Evolutionary conservation across 108 stramenopile species (phyloP).

Genomic region (Stephanodiscus minutulus): DNA sequence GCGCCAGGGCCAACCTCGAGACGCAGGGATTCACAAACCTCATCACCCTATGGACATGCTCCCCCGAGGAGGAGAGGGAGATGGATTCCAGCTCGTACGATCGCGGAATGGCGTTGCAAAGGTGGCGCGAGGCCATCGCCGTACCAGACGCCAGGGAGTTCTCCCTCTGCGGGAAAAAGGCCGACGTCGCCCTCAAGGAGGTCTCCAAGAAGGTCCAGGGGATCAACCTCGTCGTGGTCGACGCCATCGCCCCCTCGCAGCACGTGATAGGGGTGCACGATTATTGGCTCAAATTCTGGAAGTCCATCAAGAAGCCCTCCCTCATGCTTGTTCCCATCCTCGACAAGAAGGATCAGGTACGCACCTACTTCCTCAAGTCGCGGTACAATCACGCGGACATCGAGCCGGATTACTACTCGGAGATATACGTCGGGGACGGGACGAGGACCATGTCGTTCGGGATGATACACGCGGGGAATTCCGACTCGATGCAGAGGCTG

Average conservation of each 20-base stretch:
- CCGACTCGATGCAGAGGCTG: slow-evolving; percentile 27
- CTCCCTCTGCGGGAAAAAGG: slow-evolving; percentile 37
- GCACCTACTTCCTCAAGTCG: slow-evolving; percentile 42
- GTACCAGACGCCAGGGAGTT: slow-evolving; percentile 21
- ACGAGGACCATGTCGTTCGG: slow-evolving; percentile 52
- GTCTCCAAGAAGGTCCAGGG: slow-evolving; percentile 30
- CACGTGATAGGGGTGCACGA: slow-evolving; percentile 30
- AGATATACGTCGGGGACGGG: slow-evolving; percentile 46
- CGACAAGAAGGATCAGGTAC: slow-evolving; percentile 25
- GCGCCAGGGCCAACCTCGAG: slow-evolving; percentile 32
- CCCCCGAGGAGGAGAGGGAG: slow-evolving; percentile 25
- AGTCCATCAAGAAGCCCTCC: slow-evolving; percentile 38
- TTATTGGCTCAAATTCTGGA: slow-evolving; percentile 45
- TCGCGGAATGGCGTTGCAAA: slow-evolving; percentile 29
- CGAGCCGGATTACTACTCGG: slow-evolving; percentile 43
- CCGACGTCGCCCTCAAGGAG: slow-evolving; percentile 37
- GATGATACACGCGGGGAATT: slow-evolving; percentile 39
- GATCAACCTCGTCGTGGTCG: slow-evolving; percentile 41
- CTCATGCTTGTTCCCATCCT: slow-evolving; percentile 40
- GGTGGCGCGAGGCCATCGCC: slow-evolving; percentile 34
- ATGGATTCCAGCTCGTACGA: slow-evolving; percentile 25
- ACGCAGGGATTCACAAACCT: slow-evolving; percentile 34
- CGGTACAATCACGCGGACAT: slow-evolving; percentile 42
- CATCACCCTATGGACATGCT: slow-evolving; percentile 40
- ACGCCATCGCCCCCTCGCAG: slow-evolving; percentile 37